Base-by-base conservation (phyloP, 192 early-diverging fungal genomes). In the Chytriomyces sp. region DNA sequence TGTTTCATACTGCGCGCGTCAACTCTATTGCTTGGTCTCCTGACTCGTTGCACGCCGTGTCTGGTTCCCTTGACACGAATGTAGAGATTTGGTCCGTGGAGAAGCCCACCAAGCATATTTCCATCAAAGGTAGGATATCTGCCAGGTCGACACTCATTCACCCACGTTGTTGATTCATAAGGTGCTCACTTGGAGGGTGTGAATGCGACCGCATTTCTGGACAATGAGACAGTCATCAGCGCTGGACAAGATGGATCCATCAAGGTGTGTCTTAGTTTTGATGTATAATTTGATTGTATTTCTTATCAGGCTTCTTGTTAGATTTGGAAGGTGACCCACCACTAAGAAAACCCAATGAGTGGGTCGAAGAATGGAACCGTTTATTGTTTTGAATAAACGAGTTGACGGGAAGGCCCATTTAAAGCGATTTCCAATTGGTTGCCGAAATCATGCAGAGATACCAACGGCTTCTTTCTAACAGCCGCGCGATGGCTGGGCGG, bases 71-170 rank as follows among this genome's bases (percentile, higher is more conserved):
- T 33, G 96, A 99, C 78, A 94, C 93, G 59, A 89, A 93, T 78
- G 88, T 98, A 36, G 93, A 91, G 77, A 85, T 98, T 4, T 99
- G 95, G 95, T 92, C 85, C 74, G 81, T 88, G 5, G 90, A 92
- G 60, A 86, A 88, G 55, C 92, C 94, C 28, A 84, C 85, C 73
- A 92, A 91, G 72, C 87, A 87, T 70, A 85, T 94, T 31, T 64
- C 82, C 8, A 91, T 98, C 64, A 86, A 87, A 54, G 78, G 79
- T 82, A 76, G 44, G 44, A 49, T 14, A 49, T 49, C n/a, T 49
- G 12, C n/a, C n/a, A 14, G n/a, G n/a, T n/a, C n/a, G n/a, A n/a
- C n/a, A n/a, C n/a, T n/a, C n/a, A n/a, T n/a, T n/a, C n/a, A n/a
- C n/a, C n/a, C 31, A 19, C 7, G 17, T 19, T 77, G 55, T 79